Conservation (phyloP, 2,329 filamentous ascomycete genomes). For the Grosmannia clavigera region DNA sequence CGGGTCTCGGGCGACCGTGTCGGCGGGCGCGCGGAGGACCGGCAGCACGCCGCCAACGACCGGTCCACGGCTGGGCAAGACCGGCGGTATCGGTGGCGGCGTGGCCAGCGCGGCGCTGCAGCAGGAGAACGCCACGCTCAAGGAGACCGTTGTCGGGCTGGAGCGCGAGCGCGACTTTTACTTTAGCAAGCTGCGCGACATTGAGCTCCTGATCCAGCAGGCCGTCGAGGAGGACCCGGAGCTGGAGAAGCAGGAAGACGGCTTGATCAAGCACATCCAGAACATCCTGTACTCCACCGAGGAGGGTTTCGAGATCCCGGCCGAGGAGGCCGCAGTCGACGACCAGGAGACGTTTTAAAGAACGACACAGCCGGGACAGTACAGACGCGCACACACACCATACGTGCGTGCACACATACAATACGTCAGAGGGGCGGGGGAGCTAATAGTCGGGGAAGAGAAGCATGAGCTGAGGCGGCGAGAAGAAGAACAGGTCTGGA, state of each 20-base stretch:
- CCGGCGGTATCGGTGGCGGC: conserved; percentile 35
- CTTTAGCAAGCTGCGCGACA: conserved; percentile 96
- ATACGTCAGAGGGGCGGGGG: not conserved
- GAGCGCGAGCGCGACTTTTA: conserved; percentile 98
- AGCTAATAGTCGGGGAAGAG: not conserved
- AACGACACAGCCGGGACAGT: not conserved
- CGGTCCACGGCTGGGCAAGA: conserved; percentile 32
- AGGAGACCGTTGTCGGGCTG: conserved; percentile 88
- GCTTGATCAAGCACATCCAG: conserved; percentile 91
- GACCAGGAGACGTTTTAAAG: conserved; percentile 69
- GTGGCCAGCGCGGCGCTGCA: conserved; percentile 60
- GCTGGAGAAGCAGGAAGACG: conserved; percentile 85
- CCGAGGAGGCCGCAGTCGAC: conserved; percentile 53
- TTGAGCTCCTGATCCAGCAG: conserved; percentile 86
- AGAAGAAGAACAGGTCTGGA: not conserved
- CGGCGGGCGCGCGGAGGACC: conserved; percentile 29
- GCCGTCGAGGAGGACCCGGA: conserved; percentile 87
- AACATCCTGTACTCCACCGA: conserved; percentile 95
- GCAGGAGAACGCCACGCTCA: conserved; percentile 76
- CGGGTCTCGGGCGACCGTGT: conserved; percentile 35
- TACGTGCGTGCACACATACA: not conserved
- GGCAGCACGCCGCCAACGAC: conserved; percentile 54
- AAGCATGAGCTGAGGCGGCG: not conserved
- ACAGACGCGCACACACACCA: not conserved
- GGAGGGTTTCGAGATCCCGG: conserved; percentile 81